Base-by-base conservation (phyloP, 257 asterid genomes). In the Solanum boliviense region DNA sequence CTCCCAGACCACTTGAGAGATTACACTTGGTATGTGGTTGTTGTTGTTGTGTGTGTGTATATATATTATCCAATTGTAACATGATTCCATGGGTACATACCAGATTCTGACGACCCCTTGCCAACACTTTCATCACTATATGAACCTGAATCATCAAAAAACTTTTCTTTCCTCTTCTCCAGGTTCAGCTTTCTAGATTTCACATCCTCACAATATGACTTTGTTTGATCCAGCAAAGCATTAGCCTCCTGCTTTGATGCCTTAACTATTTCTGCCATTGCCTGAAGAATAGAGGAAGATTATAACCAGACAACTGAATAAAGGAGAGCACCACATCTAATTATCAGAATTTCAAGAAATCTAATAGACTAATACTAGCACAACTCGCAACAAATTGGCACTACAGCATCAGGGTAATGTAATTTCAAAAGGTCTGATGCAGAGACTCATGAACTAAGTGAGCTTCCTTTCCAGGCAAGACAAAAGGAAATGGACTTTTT, bases 251-350 rank as follows among this genome's bases (percentile, higher is more conserved):
- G 90, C 65, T 91, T 96, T 85, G 96, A 90, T 87, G 98, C 94
- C 92, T 94, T 95, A 86, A 91, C 91, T 91, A 97, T 94, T 94
- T 97, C 98, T 82, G 96, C 95, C 65, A 95, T 94, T 46, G 98
- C 98, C 99, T 97, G 86, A 36, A 87, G 60, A 78, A 71, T 39
- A 76, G 84, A 31, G 39, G 86, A 34, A 52, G 29, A 67, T 32
- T 60, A 84, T 52, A 84, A 83, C 29, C 44, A 48, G 41, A 20
- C 29, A 82, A 46, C 86, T 48, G 71, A 82, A 82, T 52, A 48
- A 41, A 48, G 46, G 38, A 48, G 71, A 48, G 70, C 86, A 48
- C 86, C 29, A 31, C 44, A 82, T 82, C 86, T 38, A 48, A 48
- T 48, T 27, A 52, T 48, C 31, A 48, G 70, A 48, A 48, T 9